Evolutionary conservation across 345 rosid genomes (phyloP).

Genomic region (Jatropha curcas): DNA sequence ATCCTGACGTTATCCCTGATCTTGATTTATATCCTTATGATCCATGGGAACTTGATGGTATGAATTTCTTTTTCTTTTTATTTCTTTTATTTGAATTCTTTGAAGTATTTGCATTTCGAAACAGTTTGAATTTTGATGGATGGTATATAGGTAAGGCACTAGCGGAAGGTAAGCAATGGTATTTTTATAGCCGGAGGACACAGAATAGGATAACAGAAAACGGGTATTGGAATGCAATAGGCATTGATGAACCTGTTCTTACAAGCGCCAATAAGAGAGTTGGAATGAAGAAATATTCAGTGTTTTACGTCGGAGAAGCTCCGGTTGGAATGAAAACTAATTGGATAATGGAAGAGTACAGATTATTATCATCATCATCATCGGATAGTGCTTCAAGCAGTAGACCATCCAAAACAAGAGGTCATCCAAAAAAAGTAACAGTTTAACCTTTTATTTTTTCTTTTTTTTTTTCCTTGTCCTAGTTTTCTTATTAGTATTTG

Average conservation of each 20-base stretch:
- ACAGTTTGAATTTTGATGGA: too few species aligned
- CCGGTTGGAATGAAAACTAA: conserved; percentile 51
- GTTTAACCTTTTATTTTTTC: background rate
- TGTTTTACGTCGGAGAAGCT: conserved; percentile 61
- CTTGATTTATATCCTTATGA: conserved; percentile 80
- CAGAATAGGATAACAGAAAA: conserved; percentile 57
- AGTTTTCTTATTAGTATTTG: too few species aligned
- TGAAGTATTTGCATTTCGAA: too few species aligned
- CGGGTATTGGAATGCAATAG: conserved; percentile 79
- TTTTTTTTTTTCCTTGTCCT: background rate
- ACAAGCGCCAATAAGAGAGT: conserved; percentile 48
- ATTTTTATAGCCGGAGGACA: conserved; percentile 75
- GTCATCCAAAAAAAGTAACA: conserved; percentile 43
- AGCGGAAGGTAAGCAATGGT: conserved; percentile 84
- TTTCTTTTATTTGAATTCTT: background rate
- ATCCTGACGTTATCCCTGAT: conserved; percentile 95
- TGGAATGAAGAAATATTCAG: conserved; percentile 62
- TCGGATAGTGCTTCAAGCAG: conserved; percentile 33
- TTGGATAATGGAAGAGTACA: conserved; percentile 87
- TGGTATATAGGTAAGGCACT: conserved; percentile 85
- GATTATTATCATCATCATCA: conserved; percentile 44
- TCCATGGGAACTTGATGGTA: conserved; percentile 98
- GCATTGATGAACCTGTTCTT: conserved; percentile 61
- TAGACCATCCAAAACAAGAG: conserved; percentile 57
- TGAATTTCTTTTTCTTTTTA: background rate